phyloP scores from a whole-genome alignment of 139 green algal species.

The Pseudopediastrum boryanum region DNA sequence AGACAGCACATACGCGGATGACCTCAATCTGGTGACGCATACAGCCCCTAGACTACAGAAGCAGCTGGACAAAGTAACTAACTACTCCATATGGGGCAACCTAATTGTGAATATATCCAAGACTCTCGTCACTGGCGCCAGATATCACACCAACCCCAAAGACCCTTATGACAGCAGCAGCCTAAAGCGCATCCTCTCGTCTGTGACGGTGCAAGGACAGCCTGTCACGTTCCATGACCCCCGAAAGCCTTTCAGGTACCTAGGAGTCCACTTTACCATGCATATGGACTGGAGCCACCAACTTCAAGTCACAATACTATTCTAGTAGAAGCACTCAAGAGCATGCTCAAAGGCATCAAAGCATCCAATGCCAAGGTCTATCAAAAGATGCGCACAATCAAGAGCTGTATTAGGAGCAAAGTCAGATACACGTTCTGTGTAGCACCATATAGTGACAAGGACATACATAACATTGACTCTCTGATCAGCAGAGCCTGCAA shows the following conservation, averaged over 20 bases:
- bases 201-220: no score
- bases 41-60: no score
- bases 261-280: no score
- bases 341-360: background rate
- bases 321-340: background rate
- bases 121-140: no score
- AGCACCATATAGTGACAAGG: background rate
- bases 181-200: no score
- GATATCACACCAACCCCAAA: no score
- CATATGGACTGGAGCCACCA: background rate
- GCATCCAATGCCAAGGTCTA: background rate
- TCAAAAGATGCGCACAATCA: background rate
- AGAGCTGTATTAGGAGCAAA: constrained; percentile 5
- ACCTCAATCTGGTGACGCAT: no score
- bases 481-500: constrained; percentile 5
- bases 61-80: background rate
- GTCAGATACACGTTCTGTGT: constrained; percentile 2
- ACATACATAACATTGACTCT: background rate
- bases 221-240: no score
- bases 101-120: no score
- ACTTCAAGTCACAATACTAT: background rate
- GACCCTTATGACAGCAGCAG: no score
- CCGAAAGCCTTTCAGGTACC: no score
- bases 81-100: background rate
- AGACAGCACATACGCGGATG: no score